Evolutionary conservation across 768 basidiomycete species (phyloP).

Genomic region (Pulveroboletus sp.): DNA sequence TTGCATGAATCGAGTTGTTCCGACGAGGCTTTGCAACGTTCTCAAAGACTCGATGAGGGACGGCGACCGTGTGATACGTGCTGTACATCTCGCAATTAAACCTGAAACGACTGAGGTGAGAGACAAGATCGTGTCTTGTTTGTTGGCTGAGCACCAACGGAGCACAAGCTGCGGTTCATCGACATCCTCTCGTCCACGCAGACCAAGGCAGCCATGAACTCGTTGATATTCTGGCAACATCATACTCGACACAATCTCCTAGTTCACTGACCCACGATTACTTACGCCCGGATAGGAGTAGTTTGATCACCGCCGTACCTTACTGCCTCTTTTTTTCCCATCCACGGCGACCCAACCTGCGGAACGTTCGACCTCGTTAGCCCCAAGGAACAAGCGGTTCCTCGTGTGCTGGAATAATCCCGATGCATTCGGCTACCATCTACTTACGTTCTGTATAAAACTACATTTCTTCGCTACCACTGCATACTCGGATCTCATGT

Average conservation of each 20-base stretch:
- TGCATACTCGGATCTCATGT: slow-evolving; percentile 3
- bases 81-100: slow-evolving; percentile 11
- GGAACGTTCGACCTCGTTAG: not conserved
- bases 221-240: not conserved
- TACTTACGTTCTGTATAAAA: not conserved
- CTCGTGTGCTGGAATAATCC: not conserved
- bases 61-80: too few relatives aligned
- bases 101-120: slow-evolving; percentile 7
- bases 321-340: too few relatives aligned
- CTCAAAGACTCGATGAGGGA: not conserved
- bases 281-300: not conserved
- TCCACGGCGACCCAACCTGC: not conserved
- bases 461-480: not conserved
- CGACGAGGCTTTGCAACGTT: slow-evolving; percentile 6
- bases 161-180: slow-evolving; percentile 4
- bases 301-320: not conserved
- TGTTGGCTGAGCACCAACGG: slow-evolving; percentile 17
- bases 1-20: slow-evolving; percentile 7
- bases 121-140: slow-evolving; percentile 19
- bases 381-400: not conserved
- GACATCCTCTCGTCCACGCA: not conserved
- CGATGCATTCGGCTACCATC: not conserved
- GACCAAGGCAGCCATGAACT: not conserved
- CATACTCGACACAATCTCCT: not conserved
- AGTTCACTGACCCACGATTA: not conserved